Conservation (phyloP, 192 early-diverging fungal species). For the Mortierella alpina region DNA sequence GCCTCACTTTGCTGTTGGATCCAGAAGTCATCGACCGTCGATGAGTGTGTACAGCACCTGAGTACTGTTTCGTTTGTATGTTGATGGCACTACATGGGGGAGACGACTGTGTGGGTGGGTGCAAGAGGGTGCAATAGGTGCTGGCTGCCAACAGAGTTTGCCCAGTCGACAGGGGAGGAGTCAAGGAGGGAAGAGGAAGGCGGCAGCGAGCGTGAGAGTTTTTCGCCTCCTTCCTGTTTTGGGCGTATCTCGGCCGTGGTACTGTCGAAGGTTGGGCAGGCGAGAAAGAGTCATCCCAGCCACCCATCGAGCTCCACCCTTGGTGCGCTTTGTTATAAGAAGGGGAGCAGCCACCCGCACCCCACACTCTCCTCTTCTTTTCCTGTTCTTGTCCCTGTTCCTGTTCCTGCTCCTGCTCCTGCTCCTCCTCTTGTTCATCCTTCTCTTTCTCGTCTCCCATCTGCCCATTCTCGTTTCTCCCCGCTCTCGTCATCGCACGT, state of each 20-base stretch:
- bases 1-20: too few relatives aligned
- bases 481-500: conserved; percentile 4
- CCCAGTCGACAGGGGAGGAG: not conserved
- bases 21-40: too few relatives aligned
- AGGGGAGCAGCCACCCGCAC: not conserved
- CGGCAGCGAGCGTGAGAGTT: conserved; percentile 23
- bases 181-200: not conserved
- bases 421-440: not conserved
- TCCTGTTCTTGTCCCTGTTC: conserved; percentile 1
- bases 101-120: too few relatives aligned
- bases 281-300: conserved; percentile 17
- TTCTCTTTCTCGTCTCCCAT: not conserved
- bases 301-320: too few relatives aligned
- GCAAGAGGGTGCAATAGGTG: too few relatives aligned
- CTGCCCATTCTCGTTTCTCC: conserved; percentile 2
- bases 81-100: too few relatives aligned
- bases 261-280: not conserved
- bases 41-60: too few relatives aligned
- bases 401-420: not conserved
- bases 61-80: too few relatives aligned
- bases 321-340: not conserved
- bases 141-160: too few relatives aligned
- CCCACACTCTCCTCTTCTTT: not conserved
- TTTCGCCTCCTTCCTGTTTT: conserved; percentile 17
- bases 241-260: not conserved